Evolutionary conservation across 108 stramenopile species (phyloP).

Genomic region (Stephanodiscus minutulus): DNA sequence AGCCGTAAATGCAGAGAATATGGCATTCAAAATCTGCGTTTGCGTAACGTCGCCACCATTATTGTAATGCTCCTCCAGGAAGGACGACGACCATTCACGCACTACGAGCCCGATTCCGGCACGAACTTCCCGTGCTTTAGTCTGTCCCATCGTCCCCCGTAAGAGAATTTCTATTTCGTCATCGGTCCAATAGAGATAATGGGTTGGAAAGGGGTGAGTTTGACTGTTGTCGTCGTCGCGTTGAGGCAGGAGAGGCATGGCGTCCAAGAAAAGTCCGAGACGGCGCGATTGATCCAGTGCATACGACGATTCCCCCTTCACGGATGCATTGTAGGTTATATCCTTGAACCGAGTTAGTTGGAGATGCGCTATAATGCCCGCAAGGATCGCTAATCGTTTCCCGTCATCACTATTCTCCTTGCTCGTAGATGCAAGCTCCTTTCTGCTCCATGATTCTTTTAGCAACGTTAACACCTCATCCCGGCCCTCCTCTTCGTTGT

Average conservation of each 20-base stretch:
- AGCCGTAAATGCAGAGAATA: conserved; percentile 41
- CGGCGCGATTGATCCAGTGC: conserved; percentile 39
- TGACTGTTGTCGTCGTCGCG: conserved; percentile 5
- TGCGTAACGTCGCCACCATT: conserved; percentile 8
- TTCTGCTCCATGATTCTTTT: conserved; percentile 22
- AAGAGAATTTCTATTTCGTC: conserved; percentile 40
- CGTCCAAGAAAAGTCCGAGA: conserved; percentile 37
- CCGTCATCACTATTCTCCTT: conserved; percentile 21
- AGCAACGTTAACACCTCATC: conserved; percentile 37
- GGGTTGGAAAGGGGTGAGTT: conserved; percentile 45
- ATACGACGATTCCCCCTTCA: neutral
- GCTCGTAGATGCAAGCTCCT: conserved; percentile 8
- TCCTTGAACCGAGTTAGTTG: conserved; percentile 41
- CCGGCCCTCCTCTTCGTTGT: conserved; percentile 13
- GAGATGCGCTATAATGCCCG: conserved; percentile 43
- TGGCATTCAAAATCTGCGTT: conserved; percentile 34
- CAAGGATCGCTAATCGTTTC: conserved; percentile 34
- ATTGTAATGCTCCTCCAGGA: conserved; percentile 33
- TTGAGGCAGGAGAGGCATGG: conserved; percentile 45
- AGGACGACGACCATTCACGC: conserved; percentile 43
- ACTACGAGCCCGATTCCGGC: conserved; percentile 40
- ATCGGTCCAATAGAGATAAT: conserved; percentile 49
- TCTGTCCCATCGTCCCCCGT: conserved; percentile 44
- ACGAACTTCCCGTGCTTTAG: conserved; percentile 42
- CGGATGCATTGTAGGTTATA: conserved; percentile 3